Evolutionary conservation across 2,329 filamentous ascomycete genomes (phyloP).

Genomic region (Neurospora crassa): DNA sequence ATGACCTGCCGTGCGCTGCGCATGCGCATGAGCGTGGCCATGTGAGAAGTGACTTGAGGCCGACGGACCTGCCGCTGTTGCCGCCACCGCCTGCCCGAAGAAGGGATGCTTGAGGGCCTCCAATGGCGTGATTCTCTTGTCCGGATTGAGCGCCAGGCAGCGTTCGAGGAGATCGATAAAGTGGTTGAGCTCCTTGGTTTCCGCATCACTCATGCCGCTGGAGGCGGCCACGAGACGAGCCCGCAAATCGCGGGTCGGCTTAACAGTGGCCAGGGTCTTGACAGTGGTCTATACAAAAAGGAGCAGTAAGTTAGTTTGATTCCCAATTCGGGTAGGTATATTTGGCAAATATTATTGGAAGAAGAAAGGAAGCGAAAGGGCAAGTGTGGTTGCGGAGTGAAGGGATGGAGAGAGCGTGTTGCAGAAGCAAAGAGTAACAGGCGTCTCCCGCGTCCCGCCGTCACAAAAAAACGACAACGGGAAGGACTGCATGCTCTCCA

Average conservation of each 20-base stretch:
- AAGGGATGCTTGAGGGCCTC: constrained; percentile 89
- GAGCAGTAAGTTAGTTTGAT: constrained; percentile 4
- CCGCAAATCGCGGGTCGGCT: constrained; percentile 73
- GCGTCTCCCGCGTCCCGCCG: background rate
- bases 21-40: background rate
- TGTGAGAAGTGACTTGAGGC: background rate
- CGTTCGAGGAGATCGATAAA: constrained; percentile 85
- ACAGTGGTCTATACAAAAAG: constrained; percentile 47
- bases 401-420: background rate
- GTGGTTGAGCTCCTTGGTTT: constrained; percentile 66
- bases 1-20: background rate
- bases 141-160: constrained; percentile 81
- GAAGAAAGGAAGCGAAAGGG: background rate
- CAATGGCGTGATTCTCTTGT: constrained; percentile 77
- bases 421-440: background rate
- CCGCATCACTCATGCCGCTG: constrained; percentile 62
- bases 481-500: background rate
- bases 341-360: constrained; percentile 1
- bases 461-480: background rate
- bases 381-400: background rate
- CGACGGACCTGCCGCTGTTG: background rate
- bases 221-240: constrained; percentile 67
- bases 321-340: background rate
- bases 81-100: constrained; percentile 36
- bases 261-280: constrained; percentile 58